Base-by-base conservation (phyloP, 176 grass and related monocot genomes). In the Themeda triandra region DNA sequence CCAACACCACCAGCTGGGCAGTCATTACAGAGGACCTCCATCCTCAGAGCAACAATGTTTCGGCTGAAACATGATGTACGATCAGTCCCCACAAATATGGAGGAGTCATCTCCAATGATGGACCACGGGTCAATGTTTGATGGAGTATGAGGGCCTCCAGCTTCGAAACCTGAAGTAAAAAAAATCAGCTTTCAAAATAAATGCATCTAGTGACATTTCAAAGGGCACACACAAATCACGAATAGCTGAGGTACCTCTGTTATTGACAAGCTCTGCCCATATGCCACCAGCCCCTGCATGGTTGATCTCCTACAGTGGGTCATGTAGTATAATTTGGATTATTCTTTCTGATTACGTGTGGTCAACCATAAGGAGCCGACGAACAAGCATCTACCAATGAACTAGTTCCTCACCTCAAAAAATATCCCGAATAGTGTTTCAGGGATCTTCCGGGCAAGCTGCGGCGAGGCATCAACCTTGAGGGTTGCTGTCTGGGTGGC, bases 231-330 rank as follows among this genome's bases (percentile, higher is more conserved):
- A 10, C 39, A 18, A 81, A 69, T 13, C 24, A 62, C 81, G 49
- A 81, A 54, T 65, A 83, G 48, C 17, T 82, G 69, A 32, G 37
- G 15, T 92, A 95, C 96, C 96, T 95, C 96, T 92, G 39, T 98
- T 98, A 42, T 62, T 95, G 39, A 98, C 96, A 78, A 98, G 89
- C 72, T 98, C 96, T 24, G 96, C 91, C 96, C 96, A 98, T 85
- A 98, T 84, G 24, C 96, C 96, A 74, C 96, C 96, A 72, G 96
- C 96, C 83, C 96, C 96, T 77, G 96, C 96, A 87, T 98, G 96
- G 68, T 98, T 98, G 71, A 98, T 98, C 63, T 98, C 96, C 96
- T 98, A 63, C 82, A 92, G 28, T 56, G 33, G 60, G 71, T n/a
- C 17, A 63, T 40, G 40, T 32, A 76, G 10, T 37, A 13, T 84